Evolutionary conservation across 495 filamentous ascomycete species (phyloP).

Genomic region (Usnea hakonensis): DNA sequence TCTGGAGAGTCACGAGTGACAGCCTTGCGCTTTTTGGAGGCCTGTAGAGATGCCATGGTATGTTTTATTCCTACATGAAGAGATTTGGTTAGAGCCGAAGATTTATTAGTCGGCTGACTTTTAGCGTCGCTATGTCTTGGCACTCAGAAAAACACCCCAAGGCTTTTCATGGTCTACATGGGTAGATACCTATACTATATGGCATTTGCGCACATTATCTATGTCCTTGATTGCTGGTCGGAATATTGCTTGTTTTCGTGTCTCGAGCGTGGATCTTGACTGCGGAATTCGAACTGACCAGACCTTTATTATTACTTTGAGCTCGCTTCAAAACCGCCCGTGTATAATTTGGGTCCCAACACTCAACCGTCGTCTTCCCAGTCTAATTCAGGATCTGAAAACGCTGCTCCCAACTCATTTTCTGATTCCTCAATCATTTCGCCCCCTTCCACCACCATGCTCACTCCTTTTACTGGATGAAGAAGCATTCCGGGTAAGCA

Average conservation of each 20-base stretch:
- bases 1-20: constrained; percentile 47
- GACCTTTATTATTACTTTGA: not conserved
- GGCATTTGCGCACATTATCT: no score
- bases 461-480: constrained; percentile 85
- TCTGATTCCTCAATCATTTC: constrained; percentile 29
- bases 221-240: no score
- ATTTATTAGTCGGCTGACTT: constrained; percentile 13
- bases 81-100: not conserved
- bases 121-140: no score
- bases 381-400: constrained; percentile 19
- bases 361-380: constrained; percentile 2
- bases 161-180: no score
- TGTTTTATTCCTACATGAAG: not conserved
- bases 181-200: no score
- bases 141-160: no score
- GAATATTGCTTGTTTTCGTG: no score
- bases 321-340: constrained; percentile 1
- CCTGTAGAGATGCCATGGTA: constrained; percentile 16
- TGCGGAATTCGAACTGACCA: not conserved
- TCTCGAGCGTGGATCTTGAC: no score
- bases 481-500: constrained; percentile 87
- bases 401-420: constrained; percentile 26
- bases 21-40: constrained; percentile 52
- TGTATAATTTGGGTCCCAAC: constrained; percentile 5
- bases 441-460: constrained; percentile 59